phyloP scores from a whole-genome alignment of 306 rosid genomes.

The Chamaecrista fasciculata region DNA sequence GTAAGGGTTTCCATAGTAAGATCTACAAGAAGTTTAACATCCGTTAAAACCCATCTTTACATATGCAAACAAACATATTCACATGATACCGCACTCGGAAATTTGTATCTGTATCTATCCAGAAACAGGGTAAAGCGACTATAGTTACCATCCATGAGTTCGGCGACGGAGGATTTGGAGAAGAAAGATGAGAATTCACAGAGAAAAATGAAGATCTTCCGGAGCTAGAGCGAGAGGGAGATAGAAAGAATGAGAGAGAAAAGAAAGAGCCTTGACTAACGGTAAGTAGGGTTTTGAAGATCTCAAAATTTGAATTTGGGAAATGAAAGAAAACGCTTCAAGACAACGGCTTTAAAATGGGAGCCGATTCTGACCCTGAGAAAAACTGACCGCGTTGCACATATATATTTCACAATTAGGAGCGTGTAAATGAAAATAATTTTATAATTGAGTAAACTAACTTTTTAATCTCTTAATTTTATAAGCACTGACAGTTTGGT shows the following conservation, averaged over 20 bases:
- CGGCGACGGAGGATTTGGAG: constrained; percentile 6
- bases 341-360: constrained; percentile 53
- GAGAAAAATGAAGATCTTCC: neutral
- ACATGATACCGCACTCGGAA: neutral
- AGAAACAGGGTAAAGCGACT: constrained; percentile 16
- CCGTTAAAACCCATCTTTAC: neutral
- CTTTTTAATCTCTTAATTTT: no score
- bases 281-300: constrained; percentile 32
- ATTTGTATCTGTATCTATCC: neutral
- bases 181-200: neutral
- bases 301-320: constrained; percentile 48
- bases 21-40: constrained; percentile 42
- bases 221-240: constrained; percentile 20
- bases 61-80: constrained; percentile 1
- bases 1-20: constrained; percentile 41
- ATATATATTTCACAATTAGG: no score
- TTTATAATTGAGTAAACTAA: no score
- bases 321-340: constrained; percentile 14
- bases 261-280: constrained; percentile 15
- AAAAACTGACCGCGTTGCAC: no score
- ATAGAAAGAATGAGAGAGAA: neutral
- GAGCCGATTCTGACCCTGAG: no score
- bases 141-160: constrained; percentile 53
- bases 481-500: no score
- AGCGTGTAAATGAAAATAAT: no score